Evolutionary conservation across 805 yeast genomes (phyloP).

Genomic region (Hanseniaspora singularis): DNA sequence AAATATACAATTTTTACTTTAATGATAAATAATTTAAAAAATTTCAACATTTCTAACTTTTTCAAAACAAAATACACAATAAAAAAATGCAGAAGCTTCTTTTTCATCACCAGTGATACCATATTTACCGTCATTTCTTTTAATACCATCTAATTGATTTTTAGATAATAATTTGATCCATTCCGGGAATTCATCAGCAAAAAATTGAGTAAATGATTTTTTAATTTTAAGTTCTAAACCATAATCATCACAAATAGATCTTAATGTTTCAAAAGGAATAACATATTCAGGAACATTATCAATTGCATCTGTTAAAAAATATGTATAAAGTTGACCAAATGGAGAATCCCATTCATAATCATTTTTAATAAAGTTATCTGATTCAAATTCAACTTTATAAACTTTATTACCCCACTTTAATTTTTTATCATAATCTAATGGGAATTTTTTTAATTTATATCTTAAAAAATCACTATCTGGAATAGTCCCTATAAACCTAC

Average conservation of each 20-base stretch:
- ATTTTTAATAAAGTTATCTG: slow-evolving; percentile 49
- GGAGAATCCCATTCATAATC: slow-evolving; percentile 64
- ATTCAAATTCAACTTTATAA: slow-evolving; percentile 70
- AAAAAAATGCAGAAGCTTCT: slow-evolving; percentile 78
- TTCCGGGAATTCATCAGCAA: slow-evolving; percentile 62
- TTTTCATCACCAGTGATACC: slow-evolving; percentile 85
- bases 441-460: slow-evolving; percentile 44
- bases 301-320: slow-evolving; percentile 80
- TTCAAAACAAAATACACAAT: slow-evolving; percentile 72
- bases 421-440: slow-evolving; percentile 38
- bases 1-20: not conserved
- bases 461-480: slow-evolving; percentile 81
- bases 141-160: slow-evolving; percentile 54
- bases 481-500: slow-evolving; percentile 83
- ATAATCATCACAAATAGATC: slow-evolving; percentile 74
- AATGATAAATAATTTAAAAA: slow-evolving; percentile 8
- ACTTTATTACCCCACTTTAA: slow-evolving; percentile 71
- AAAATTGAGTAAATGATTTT: slow-evolving; percentile 70
- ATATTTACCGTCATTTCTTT: slow-evolving; percentile 63
- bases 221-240: slow-evolving; percentile 60
- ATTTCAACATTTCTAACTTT: slow-evolving; percentile 33
- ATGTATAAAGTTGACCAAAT: slow-evolving; percentile 73
- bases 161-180: slow-evolving; percentile 50
- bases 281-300: slow-evolving; percentile 95
- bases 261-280: slow-evolving; percentile 81